Evolutionary conservation across 2,329 filamentous ascomycete genomes (phyloP), one percentile per base, ranked within the genome.

Genomic region (Spiromastix sp.): DNA sequence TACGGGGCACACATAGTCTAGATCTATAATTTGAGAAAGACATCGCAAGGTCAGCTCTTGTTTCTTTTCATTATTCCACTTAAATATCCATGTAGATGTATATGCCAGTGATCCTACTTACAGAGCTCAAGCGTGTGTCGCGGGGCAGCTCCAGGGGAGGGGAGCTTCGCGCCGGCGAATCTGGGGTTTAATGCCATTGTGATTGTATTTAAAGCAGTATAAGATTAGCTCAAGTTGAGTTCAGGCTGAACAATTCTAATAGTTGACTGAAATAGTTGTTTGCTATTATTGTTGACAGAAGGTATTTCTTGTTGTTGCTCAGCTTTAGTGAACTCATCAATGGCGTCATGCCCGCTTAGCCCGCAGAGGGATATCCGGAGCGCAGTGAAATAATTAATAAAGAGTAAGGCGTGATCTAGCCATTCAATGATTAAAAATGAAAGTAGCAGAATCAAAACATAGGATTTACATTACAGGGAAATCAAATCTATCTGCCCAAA

Each of bases 1-100:
- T 48, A 70, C 63, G 26, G 85, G 86, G 59, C 87, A 95, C 53
- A 85, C 82, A 66, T 93, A 95, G 68, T 95, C 87, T 47, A 94
- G 77, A 60, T 83, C 71, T 76, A 31, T 12, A 24, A 16, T 25
- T 20, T 26, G 20, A 24, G 7, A n/a, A 24, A 24, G n/a, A 7
- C 7, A 7, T 24, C 21, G 7, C n/a, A 24, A 24, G n/a, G n/a
- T n/a, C n/a, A n/a, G 21, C 21, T 24, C 7, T 7, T 24, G 21
- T 24, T 24, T n/a, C 21, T 24, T n/a, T 24, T 7, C 21, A 24
- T 24, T n/a, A 7, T n/a, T n/a, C n/a, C n/a, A n/a, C n/a, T n/a
- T n/a, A n/a, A n/a, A n/a, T n/a, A n/a, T n/a, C n/a, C n/a, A n/a
- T n/a, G n/a, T n/a, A n/a, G n/a, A n/a, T n/a, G n/a, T 24, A 7